These are phyloP conservation scores for Tolypocladium endophyticum DNA, from an alignment of 2,329 filamentous ascomycete genomes.

Conservation along the genomic window DNA sequence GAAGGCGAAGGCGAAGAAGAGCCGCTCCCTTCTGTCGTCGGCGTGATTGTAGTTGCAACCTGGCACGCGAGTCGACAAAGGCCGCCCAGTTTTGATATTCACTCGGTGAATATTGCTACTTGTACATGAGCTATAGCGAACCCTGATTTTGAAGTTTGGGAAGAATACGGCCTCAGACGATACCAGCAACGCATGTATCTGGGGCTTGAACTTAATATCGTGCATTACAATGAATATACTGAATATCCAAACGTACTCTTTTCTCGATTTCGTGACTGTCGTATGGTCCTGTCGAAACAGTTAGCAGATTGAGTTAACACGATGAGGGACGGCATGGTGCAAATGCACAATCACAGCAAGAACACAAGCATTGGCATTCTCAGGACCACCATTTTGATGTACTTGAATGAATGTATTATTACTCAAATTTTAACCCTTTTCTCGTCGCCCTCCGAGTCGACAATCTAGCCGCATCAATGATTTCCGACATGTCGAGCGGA, in stretches of 20 bases:
- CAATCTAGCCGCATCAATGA: not conserved
- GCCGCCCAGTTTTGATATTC: not conserved
- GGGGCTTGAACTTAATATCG: not conserved
- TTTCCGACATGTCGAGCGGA: too few relatives aligned
- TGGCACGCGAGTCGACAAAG: not conserved
- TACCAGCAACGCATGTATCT: conserved; percentile 2
- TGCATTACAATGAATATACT: not conserved
- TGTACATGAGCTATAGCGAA: not conserved
- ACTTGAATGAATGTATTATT: too few relatives aligned
- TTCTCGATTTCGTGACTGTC: not conserved
- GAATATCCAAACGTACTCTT: not conserved
- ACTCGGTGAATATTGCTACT: not conserved
- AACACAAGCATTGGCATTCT: too few relatives aligned
- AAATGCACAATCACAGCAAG: too few relatives aligned
- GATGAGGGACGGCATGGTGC: too few relatives aligned
- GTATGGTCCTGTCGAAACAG: not conserved
- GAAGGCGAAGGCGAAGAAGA: conserved; percentile 34
- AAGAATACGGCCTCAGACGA: not conserved
- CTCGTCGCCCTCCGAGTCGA: not conserved
- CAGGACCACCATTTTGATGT: too few relatives aligned
- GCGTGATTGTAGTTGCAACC: not conserved
- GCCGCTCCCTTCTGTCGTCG: conserved; percentile 25
- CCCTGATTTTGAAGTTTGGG: not conserved
- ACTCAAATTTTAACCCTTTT: not conserved
- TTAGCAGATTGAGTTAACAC: too few relatives aligned